Conservation (phyloP, 139 green algal genomes). For the Zygnema circumcarinatum region DNA sequence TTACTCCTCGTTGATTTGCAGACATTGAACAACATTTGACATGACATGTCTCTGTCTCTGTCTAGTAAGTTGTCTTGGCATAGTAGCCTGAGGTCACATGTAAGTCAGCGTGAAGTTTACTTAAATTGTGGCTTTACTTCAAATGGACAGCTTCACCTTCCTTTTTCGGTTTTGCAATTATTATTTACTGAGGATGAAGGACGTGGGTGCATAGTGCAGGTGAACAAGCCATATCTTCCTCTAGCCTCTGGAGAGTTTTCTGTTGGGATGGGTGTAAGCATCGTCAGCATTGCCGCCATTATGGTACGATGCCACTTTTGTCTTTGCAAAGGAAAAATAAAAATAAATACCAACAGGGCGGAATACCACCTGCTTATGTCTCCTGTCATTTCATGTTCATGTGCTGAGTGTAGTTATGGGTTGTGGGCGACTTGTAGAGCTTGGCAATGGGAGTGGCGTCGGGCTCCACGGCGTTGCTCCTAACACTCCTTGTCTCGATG, state of each 20-base stretch:
- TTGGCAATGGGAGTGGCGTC: conserved; percentile 14
- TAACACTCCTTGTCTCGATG: conserved; percentile 43
- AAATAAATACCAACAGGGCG: too few species aligned
- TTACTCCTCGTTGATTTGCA: too few species aligned
- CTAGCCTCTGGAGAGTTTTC: conserved; percentile 87
- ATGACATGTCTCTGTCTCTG: too few species aligned
- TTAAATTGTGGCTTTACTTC: too few species aligned
- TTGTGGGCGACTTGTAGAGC: conserved; percentile 13
- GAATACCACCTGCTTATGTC: conserved; percentile 6
- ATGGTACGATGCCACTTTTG: conserved; percentile 31
- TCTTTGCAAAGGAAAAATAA: not conserved
- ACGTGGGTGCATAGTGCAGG: too few species aligned
- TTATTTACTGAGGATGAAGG: too few species aligned
- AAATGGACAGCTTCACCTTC: too few species aligned
- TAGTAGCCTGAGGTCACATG: too few species aligned
- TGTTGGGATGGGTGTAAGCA: conserved; percentile 62
- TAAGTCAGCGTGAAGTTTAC: too few species aligned
- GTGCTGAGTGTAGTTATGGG: conserved; percentile 1
- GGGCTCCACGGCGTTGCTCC: conserved; percentile 23
- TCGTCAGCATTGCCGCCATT: conserved; percentile 39
- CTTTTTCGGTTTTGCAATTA: too few species aligned
- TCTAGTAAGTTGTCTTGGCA: too few species aligned
- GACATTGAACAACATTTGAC: too few species aligned
- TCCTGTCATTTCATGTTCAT: not conserved
- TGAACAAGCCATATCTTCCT: conserved; percentile 98